A percentile compares a stretch with the other conserved stretches of the same genome.
Evolutionary conservation across 2,329 filamentous ascomycete genomes (phyloP).

Genomic region (Alternaria conjuncta): DNA sequence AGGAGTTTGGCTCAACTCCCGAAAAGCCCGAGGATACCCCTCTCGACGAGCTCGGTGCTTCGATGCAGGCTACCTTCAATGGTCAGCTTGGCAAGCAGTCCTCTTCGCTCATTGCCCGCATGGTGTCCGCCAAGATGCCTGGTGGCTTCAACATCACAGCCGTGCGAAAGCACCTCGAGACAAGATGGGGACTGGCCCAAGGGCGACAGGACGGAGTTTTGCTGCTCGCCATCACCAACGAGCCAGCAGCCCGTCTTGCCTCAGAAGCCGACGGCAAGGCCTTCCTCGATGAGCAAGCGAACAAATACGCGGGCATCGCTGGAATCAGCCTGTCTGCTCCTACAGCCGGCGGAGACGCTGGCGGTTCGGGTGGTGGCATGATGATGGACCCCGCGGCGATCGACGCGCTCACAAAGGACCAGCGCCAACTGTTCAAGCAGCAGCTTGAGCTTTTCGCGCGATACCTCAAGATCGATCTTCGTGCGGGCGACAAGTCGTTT

Average conservation of each 20-base stretch:
- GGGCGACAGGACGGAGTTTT: constrained; percentile 92
- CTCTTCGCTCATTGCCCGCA: constrained; percentile 85
- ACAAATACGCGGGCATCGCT: constrained; percentile 85
- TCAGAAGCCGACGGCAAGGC: constrained; percentile 91
- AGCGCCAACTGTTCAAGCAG: constrained; percentile 95
- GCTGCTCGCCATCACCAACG: constrained; percentile 88
- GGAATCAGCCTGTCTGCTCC: constrained; percentile 84
- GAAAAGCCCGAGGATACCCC: constrained; percentile 99
- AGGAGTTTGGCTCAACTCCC: constrained; percentile 97
- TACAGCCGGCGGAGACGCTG: constrained; percentile 72
- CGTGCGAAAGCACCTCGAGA: constrained; percentile 93
- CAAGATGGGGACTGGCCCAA: constrained; percentile 84
- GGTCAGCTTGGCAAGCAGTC: constrained; percentile 98
- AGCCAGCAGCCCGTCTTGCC: constrained; percentile 85
- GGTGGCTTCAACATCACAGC: constrained; percentile 99
- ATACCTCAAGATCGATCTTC: constrained; percentile 96
- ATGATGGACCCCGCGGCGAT: constrained; percentile 99
- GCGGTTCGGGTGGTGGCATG: constrained; percentile 81
- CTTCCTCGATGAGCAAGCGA: constrained; percentile 85
- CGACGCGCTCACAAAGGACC: constrained; percentile 96
- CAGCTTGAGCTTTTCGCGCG: constrained; percentile 93
- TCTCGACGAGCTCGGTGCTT: constrained; percentile 89
- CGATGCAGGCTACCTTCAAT: constrained; percentile 99
- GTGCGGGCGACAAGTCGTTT: constrained; percentile 93
- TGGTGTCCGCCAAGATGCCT: constrained; percentile 99